These are phyloP conservation scores for Thalassiosira livingstoniorum DNA, from an alignment of 352 stramenopile genomes.

Conservation along the genomic window DNA sequence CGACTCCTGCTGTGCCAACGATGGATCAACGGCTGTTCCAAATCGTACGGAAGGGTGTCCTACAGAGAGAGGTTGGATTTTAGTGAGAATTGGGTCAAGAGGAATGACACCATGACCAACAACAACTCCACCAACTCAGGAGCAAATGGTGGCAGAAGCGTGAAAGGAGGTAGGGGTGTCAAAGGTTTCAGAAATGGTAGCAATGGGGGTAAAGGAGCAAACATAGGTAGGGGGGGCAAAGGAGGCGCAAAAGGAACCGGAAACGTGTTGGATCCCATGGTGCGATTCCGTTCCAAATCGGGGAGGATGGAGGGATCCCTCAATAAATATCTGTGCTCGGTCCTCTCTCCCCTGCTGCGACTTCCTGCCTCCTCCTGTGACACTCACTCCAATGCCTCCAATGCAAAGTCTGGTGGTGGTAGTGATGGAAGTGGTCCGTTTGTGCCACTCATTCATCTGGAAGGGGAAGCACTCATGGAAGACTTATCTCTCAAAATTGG, in stretches of 20 bases:
- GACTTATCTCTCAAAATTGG: conserved; percentile 69
- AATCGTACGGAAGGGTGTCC: conserved; percentile 32
- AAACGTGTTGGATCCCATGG: conserved; percentile 45
- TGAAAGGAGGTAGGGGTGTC: too few species aligned
- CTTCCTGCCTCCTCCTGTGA: neutral
- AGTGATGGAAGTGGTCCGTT: conserved; percentile 31
- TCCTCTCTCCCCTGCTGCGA: conserved; percentile 71
- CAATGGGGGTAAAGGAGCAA: too few species aligned
- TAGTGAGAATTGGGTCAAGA: conserved; percentile 46
- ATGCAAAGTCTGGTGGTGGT: neutral
- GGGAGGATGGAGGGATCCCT: conserved; percentile 64
- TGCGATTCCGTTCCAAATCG: conserved; percentile 67
- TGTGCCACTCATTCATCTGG: conserved; percentile 18
- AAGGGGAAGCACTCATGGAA: conserved; percentile 75
- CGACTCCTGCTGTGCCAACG: conserved; percentile 77
- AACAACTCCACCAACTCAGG: conserved; percentile 7
- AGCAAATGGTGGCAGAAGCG: too few species aligned
- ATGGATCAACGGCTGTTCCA: conserved; percentile 64
- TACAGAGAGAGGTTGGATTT: conserved; percentile 52
- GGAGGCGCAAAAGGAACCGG: too few species aligned
- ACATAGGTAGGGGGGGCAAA: too few species aligned
- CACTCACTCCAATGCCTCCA: neutral
- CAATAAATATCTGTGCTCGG: conserved; percentile 52
- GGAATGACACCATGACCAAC: neutral
- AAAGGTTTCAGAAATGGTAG: too few species aligned